Evolutionary conservation across 202 grass and related monocot species (phyloP).

Genomic region (Dendrocalamus latiflorus): DNA sequence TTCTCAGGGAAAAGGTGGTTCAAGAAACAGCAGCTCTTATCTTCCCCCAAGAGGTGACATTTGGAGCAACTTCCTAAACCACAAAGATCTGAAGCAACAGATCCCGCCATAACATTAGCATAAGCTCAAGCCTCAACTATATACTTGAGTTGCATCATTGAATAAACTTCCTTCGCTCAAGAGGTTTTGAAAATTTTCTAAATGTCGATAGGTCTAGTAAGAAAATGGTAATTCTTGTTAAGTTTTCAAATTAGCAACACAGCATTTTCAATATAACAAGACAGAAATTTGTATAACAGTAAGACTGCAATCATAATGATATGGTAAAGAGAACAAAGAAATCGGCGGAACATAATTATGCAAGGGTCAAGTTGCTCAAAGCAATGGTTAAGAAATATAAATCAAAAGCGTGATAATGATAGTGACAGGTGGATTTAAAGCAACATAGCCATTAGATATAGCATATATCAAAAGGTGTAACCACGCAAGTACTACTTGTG

Average conservation of each 20-base stretch:
- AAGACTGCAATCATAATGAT: neutral
- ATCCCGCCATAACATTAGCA: neutral
- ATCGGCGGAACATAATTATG: neutral
- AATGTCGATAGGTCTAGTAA: neutral
- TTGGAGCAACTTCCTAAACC: neutral
- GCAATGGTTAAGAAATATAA: neutral
- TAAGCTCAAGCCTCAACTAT: neutral
- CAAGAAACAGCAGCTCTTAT: neutral
- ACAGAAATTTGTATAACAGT: neutral
- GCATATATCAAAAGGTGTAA: neutral
- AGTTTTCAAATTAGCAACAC: neutral
- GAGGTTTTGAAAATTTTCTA: neutral
- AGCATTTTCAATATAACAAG: neutral
- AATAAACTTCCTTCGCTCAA: neutral
- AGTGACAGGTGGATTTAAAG: neutral
- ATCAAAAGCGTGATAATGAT: neutral
- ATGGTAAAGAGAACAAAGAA: neutral
- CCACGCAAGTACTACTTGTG: neutral
- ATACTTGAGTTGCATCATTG: neutral
- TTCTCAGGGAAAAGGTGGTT: neutral
- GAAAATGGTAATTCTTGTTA: neutral
- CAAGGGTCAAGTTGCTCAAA: neutral
- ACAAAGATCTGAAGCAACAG: neutral
- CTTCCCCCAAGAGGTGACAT: neutral
- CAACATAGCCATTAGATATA: neutral